These are phyloP conservation scores for Phytomonas sp. DNA, from an alignment of 208 protist species.

Conservation along the genomic window DNA sequence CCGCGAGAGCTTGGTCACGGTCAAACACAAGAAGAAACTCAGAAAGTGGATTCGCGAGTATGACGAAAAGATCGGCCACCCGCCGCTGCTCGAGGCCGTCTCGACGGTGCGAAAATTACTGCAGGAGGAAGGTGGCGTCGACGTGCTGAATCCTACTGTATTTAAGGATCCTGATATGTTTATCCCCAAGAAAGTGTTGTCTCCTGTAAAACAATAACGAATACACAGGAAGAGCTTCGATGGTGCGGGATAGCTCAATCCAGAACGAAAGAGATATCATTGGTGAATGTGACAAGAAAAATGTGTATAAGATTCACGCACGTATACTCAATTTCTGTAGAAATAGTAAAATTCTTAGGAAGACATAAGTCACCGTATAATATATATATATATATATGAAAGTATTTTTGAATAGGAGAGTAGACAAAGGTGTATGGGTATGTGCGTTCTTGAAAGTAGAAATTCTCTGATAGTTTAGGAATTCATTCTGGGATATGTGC, in stretches of 20 bases:
- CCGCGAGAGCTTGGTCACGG: slow-evolving; percentile 74
- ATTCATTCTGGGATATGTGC: background rate
- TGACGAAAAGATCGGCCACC: slow-evolving; percentile 73
- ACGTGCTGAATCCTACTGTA: slow-evolving; percentile 68
- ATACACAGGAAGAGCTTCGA: background rate
- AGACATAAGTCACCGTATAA: too few species aligned
- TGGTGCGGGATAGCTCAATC: background rate
- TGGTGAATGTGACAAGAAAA: background rate
- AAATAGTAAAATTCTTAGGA: too few species aligned
- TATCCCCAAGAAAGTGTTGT: slow-evolving; percentile 25
- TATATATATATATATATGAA: too few species aligned
- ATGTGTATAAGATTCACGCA: background rate
- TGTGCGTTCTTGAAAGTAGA: background rate
- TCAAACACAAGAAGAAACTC: slow-evolving; percentile 59
- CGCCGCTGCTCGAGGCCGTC: slow-evolving; percentile 76
- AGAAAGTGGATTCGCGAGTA: slow-evolving; percentile 63
- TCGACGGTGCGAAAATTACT: slow-evolving; percentile 40
- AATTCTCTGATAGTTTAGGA: background rate
- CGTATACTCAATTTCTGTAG: background rate
- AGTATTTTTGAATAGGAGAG: too few species aligned
- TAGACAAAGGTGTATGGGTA: background rate
- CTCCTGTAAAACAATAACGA: background rate
- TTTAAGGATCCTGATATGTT: slow-evolving; percentile 84
- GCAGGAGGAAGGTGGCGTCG: slow-evolving; percentile 59
- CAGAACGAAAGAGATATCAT: slow-evolving; percentile 10